Percentiles rank a stretch among this genome's conserved stretches.
Evolutionary conservation across 768 basidiomycete species (phyloP).

Genomic region (Lyophyllum decastes): DNA sequence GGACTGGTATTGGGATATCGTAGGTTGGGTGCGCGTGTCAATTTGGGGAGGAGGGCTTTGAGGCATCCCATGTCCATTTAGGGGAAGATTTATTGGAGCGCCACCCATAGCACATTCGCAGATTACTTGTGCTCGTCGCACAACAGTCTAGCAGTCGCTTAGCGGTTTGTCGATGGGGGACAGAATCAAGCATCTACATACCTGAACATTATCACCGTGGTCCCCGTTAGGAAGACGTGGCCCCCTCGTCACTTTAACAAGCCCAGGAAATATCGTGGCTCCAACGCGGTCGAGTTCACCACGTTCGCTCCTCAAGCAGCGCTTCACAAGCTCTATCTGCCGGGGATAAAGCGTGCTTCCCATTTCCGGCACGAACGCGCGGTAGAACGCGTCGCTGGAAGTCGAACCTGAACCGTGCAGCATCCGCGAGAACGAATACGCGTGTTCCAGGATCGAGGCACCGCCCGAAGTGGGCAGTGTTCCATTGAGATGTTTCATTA

Average conservation of each 20-base stretch:
- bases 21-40: background rate
- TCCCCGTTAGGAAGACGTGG: conserved; percentile 34
- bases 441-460: conserved; percentile 65
- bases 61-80: conserved; percentile 11
- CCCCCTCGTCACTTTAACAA: conserved; percentile 74
- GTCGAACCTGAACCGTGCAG: conserved; percentile 68
- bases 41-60: background rate
- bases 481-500: conserved; percentile 53
- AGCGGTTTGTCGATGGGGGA: conserved; percentile 6
- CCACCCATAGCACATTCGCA: conserved; percentile 77
- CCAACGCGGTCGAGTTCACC: conserved; percentile 78
- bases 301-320: conserved; percentile 75
- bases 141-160: conserved; percentile 51
- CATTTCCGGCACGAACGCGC: conserved; percentile 84
- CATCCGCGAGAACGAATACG: conserved; percentile 84
- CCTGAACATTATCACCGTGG: conserved; percentile 52
- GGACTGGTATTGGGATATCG: background rate
- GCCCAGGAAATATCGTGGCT: conserved; percentile 83
- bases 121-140: conserved; percentile 82
- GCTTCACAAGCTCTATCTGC: conserved; percentile 83
- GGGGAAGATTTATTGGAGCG: conserved; percentile 18
- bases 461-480: conserved; percentile 47
- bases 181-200: conserved; percentile 16
- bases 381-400: conserved; percentile 77
- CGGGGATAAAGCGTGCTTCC: conserved; percentile 71